These are phyloP conservation scores for Tuber borchii DNA, from an alignment of 495 filamentous ascomycete species.

Conservation along the genomic window DNA sequence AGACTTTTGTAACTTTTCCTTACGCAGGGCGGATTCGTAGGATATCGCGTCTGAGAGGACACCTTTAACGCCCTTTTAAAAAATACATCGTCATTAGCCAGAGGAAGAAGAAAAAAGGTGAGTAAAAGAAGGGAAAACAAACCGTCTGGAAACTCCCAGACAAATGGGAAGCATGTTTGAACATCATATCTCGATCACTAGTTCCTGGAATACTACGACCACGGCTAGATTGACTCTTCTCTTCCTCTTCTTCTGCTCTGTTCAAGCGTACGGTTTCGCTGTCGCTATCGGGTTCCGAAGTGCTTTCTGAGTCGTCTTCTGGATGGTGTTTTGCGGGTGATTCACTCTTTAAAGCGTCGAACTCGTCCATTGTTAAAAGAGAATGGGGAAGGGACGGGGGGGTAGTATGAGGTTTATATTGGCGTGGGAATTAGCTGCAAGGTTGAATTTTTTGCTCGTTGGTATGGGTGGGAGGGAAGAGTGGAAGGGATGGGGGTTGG, in stretches of 20 bases:
- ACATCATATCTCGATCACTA: slow-evolving; percentile 36
- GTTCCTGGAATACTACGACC: slow-evolving; percentile 37
- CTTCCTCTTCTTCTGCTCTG: slow-evolving; percentile 43
- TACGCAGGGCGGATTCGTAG: slow-evolving; percentile 74
- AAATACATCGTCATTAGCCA: background rate
- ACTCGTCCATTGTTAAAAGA: slow-evolving; percentile 34
- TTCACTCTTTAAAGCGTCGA: slow-evolving; percentile 33
- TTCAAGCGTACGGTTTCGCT: slow-evolving; percentile 29
- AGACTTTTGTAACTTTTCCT: slow-evolving; percentile 41
- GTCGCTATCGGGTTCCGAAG: slow-evolving; percentile 33
- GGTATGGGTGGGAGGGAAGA: slow-evolving; percentile 5
- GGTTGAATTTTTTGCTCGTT: background rate
- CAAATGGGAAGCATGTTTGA: slow-evolving; percentile 27
- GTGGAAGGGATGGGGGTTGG: slow-evolving; percentile 42
- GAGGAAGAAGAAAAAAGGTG: slow-evolving; percentile 45
- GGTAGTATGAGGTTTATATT: background rate
- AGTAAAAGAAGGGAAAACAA: slow-evolving; percentile 41
- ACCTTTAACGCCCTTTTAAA: slow-evolving; percentile 82
- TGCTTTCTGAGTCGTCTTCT: slow-evolving; percentile 29
- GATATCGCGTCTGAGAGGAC: slow-evolving; percentile 93
- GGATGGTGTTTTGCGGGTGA: slow-evolving; percentile 32
- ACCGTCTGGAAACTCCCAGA: slow-evolving; percentile 41
- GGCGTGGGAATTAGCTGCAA: background rate
- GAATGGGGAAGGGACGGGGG: background rate
- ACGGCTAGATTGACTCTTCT: slow-evolving; percentile 17